Conservation (phyloP, 345 rosid species). For the Moringa oleifera region DNA sequence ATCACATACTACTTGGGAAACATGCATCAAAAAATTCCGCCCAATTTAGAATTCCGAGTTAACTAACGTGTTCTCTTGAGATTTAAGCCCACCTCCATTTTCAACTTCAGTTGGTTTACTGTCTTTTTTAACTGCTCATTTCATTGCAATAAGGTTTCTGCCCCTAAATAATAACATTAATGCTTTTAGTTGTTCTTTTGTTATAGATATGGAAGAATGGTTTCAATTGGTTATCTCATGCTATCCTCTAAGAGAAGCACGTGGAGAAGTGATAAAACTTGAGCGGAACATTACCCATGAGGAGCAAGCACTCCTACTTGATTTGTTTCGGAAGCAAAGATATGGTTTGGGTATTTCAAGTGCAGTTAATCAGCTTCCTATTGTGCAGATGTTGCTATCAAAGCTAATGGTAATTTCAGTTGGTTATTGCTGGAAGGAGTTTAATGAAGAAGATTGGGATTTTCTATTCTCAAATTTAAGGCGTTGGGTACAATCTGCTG, state of each 20-base stretch:
- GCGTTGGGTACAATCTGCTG: conserved; percentile 81
- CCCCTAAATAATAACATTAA: conserved; percentile 3
- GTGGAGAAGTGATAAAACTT: conserved; percentile 45
- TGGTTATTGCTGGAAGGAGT: conserved; percentile 81
- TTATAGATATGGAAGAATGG: conserved; percentile 83
- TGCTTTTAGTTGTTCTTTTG: not conserved
- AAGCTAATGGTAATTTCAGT: conserved; percentile 61
- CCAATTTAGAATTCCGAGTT: not conserved
- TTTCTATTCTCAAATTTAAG: conserved; percentile 57
- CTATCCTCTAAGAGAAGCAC: conserved; percentile 51
- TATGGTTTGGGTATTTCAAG: conserved; percentile 30
- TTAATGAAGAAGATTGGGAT: conserved; percentile 82
- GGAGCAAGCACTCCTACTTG: conserved; percentile 61
- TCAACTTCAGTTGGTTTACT: not conserved
- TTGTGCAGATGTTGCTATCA: conserved; percentile 52
- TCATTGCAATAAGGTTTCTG: conserved; percentile 12
- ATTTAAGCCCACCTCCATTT: not conserved
- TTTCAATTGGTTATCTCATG: conserved; percentile 73
- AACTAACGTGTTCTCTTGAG: not conserved
- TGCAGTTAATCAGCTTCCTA: conserved; percentile 41
- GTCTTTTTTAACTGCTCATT: conserved; percentile 18
- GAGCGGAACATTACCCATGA: conserved; percentile 48
- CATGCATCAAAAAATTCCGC: too few relatives aligned
- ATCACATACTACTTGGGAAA: conserved; percentile 13
- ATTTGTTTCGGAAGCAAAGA: conserved; percentile 79